Evolutionary conservation across 2,329 filamentous ascomycete genomes (phyloP).

Genomic region (Colletotrichum musae): DNA sequence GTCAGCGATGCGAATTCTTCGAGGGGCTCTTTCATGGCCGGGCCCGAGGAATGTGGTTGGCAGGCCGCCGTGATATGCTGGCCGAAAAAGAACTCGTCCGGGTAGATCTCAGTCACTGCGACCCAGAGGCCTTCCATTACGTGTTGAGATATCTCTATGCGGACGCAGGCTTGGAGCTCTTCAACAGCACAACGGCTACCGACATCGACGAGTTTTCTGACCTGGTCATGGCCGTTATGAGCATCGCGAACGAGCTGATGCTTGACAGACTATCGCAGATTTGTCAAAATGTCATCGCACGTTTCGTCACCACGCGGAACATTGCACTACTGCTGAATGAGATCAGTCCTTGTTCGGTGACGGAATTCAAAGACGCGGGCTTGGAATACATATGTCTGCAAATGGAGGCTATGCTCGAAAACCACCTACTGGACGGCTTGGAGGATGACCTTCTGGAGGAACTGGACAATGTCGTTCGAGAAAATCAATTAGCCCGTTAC

Average conservation of each 20-base stretch:
- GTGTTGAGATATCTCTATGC: slow-evolving; percentile 88
- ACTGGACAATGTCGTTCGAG: slow-evolving; percentile 83
- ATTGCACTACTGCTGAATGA: slow-evolving; percentile 88
- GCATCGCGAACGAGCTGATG: slow-evolving; percentile 94
- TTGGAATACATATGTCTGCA: slow-evolving; percentile 94
- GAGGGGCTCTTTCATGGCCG: slow-evolving; percentile 91
- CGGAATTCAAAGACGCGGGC: slow-evolving; percentile 88
- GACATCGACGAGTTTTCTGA: slow-evolving; percentile 89
- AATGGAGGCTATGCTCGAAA: slow-evolving; percentile 92
- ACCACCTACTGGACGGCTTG: slow-evolving; percentile 86
- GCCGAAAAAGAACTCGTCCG: slow-evolving; percentile 63
- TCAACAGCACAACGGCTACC: slow-evolving; percentile 79
- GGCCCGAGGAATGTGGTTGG: slow-evolving; percentile 87
- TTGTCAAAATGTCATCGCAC: slow-evolving; percentile 87
- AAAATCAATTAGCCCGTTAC: slow-evolving; percentile 84
- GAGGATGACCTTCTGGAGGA: slow-evolving; percentile 87
- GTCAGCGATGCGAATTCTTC: slow-evolving; percentile 92
- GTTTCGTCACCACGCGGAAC: slow-evolving; percentile 88
- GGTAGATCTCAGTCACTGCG: slow-evolving; percentile 88
- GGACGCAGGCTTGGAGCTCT: slow-evolving; percentile 84
- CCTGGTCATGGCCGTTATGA: slow-evolving; percentile 91
- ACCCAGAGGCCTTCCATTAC: slow-evolving; percentile 79
- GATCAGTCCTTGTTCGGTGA: slow-evolving; percentile 86
- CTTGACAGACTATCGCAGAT: slow-evolving; percentile 90
- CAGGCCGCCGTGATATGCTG: slow-evolving; percentile 70